Evolutionary conservation across 2,329 filamentous ascomycete species (phyloP), one percentile per base, ranked within the genome.

Genomic region (Chlorencoelia australis): DNA sequence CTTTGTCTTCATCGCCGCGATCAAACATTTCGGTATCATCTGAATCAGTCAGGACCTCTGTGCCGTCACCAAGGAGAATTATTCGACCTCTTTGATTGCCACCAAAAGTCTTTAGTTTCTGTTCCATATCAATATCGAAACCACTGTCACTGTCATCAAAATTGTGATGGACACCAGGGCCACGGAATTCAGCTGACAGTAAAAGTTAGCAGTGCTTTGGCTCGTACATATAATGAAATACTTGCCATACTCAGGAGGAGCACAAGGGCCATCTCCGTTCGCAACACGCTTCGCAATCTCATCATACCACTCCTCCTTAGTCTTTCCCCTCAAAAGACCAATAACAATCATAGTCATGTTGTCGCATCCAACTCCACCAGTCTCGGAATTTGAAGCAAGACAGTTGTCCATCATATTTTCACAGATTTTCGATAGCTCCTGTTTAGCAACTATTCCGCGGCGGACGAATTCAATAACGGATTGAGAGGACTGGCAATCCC

Each of bases 321-420:
- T 83, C 71, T 84, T 87, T 60, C 89, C 91, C 56, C 84, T 77
- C 50, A 98, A 73, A 58, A 98, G 77, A 49, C 82, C 91, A 56
- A 98, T 68, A 48, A 98, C 73, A 52, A 81, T 69, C 82, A 98
- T 96, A 50, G 91, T 98, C 91, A 98, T 98, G 70, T 98, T 98
- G 68, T 98, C 91, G 62, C 91, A 98, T 44, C 91, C 91, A 44
- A 98, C 89, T 46, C 91, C 91, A 37, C 91, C 91, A 20, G 89
- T 95, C 65, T 98, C 91, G 49, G 88, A 94, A 73, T 94, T 96
- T 43, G 88, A 94, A 26, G 91, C 88, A 48, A 98, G 71, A 59
- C 91, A 98, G 68, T 96, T 98, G 69, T 98, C 89, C 91, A 98
- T 98, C 86, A 98, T 94, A 67, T 98, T 98, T 66, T 98, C 91